A percentile compares a stretch with the other conserved stretches of the same genome.
Conservation (phyloP, 441 rosid species). For the Corymbia calophylla region DNA sequence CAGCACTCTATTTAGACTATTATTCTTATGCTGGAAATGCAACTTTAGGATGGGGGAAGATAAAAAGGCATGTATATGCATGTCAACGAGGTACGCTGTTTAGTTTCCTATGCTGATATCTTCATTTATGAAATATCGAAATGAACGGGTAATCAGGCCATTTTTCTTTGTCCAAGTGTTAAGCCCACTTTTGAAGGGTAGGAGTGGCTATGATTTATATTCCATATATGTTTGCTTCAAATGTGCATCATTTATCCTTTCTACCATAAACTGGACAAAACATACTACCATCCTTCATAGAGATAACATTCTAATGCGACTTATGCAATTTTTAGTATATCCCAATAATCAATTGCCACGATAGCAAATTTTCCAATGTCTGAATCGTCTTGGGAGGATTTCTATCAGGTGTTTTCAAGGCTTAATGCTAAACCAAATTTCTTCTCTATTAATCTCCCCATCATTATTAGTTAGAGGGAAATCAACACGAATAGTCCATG, state of each 20-base stretch:
- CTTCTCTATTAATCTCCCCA: not conserved
- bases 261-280: not conserved
- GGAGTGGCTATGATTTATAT: not conserved
- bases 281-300: not conserved
- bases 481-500: too few relatives aligned
- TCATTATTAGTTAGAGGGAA: not conserved
- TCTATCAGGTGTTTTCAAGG: not conserved
- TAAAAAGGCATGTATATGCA: not conserved
- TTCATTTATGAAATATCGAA: not conserved
- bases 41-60: not conserved
- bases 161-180: too few relatives aligned
- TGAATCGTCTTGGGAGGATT: not conserved
- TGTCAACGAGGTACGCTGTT: not conserved
- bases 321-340: not conserved
- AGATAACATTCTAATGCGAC: not conserved
- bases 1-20: slow-evolving; percentile 21
- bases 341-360: not conserved
- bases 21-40: not conserved
- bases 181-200: not conserved
- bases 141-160: not conserved
- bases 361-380: not conserved
- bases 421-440: not conserved
- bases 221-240: not conserved
- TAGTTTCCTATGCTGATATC: not conserved
- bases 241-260: not conserved